phyloP scores from a whole-genome alignment of 768 basidiomycete species.

The Boletus rubropictus region DNA sequence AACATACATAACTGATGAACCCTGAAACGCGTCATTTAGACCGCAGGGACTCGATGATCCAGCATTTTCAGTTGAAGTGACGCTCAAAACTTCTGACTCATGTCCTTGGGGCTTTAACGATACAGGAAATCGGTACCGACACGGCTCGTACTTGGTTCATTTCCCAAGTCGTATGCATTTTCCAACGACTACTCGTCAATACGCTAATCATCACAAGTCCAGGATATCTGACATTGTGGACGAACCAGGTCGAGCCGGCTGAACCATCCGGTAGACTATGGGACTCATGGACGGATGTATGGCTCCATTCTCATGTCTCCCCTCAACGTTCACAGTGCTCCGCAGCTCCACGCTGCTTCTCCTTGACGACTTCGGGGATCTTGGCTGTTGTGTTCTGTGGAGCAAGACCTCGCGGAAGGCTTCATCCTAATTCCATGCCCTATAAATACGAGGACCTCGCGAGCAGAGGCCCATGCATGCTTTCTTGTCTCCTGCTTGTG shows the following conservation, averaged over 20 bases:
- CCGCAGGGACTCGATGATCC: not conserved
- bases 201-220: not conserved
- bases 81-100: not conserved
- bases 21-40: not conserved
- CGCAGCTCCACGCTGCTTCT: constrained; percentile 21
- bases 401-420: constrained; percentile 14
- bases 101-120: not conserved
- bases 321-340: constrained; percentile 11
- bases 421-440: constrained; percentile 17
- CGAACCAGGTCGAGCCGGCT: constrained; percentile 7
- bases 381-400: constrained; percentile 17
- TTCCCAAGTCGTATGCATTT: not conserved
- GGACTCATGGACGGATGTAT: constrained; percentile 3
- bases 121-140: not conserved
- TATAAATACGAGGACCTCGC: constrained; percentile 24
- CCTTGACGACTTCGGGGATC: constrained; percentile 17
- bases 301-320: constrained; percentile 8
- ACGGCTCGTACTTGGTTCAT: not conserved
- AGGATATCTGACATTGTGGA: not conserved
- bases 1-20: not conserved
- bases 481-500: constrained; percentile 22
- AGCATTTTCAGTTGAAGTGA: not conserved
- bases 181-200: not conserved
- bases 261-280: constrained; percentile 1
- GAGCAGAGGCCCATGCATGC: constrained; percentile 14